Evolutionary conservation across 345 rosid genomes (phyloP).

Genomic region (Lenwebbia sp.): DNA sequence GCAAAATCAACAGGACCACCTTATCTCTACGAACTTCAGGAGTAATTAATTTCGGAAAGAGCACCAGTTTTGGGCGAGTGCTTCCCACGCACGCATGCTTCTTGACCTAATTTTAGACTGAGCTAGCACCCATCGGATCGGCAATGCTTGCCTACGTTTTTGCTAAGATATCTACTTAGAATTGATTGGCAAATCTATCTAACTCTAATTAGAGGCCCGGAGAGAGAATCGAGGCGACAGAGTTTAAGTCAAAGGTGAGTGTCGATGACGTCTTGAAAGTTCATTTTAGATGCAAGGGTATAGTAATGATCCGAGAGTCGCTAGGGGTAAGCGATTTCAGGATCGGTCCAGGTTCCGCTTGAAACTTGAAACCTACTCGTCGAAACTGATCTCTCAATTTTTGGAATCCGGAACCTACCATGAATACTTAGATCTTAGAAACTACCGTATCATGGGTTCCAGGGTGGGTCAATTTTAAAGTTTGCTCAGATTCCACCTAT

Average conservation of each 20-base stretch:
- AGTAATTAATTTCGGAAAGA: not conserved
- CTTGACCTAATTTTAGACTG: not conserved
- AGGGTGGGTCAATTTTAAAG: too few relatives aligned
- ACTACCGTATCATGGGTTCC: too few relatives aligned
- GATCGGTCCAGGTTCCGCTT: too few relatives aligned
- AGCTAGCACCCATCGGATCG: not conserved
- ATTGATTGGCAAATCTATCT: not conserved
- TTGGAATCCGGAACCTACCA: too few relatives aligned
- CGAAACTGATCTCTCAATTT: too few relatives aligned
- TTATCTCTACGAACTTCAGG: not conserved
- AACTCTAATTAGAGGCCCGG: not conserved
- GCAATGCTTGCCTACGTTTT: not conserved
- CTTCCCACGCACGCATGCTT: not conserved
- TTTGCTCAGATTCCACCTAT: too few relatives aligned
- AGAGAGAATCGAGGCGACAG: not conserved
- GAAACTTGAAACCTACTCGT: too few relatives aligned
- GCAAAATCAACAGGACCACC: not conserved
- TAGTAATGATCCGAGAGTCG: not conserved
- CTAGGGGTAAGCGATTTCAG: too few relatives aligned
- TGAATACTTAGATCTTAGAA: too few relatives aligned
- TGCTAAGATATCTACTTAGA: not conserved
- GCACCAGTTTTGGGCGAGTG: not conserved
- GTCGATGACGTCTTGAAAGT: not conserved
- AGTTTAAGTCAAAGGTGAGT: not conserved
- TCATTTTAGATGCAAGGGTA: not conserved